These are phyloP conservation scores for Mycena sanguinolenta DNA, from an alignment of 768 basidiomycete species.

Conservation along the genomic window DNA sequence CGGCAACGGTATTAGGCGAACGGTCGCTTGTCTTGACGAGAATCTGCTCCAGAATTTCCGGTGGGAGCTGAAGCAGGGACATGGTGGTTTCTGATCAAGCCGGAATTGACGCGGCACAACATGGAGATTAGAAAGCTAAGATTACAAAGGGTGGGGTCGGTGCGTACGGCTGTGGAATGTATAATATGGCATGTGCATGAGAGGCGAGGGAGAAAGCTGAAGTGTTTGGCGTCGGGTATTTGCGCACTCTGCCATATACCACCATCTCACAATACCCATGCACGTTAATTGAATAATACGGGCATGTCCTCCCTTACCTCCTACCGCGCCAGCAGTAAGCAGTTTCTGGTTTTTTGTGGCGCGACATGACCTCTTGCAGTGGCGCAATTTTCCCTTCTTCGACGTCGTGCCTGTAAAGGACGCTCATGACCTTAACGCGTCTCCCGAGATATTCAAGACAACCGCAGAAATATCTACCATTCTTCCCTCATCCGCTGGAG, in stretches of 20 bases:
- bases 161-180: background rate
- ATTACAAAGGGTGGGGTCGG: background rate
- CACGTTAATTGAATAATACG: conserved; percentile 13
- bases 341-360: conserved; percentile 4
- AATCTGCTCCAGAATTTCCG: conserved; percentile 57
- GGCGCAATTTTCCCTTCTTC: conserved; percentile 94
- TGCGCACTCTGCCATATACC: background rate
- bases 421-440: conserved; percentile 77
- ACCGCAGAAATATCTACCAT: conserved; percentile 83
- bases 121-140: background rate
- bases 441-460: conserved; percentile 85
- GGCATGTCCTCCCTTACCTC: conserved; percentile 43
- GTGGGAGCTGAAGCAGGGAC: conserved; percentile 41
- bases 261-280: conserved; percentile 9
- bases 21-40: conserved; percentile 40
- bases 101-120: background rate
- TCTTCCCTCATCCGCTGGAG: conserved; percentile 71
- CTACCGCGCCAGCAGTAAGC: conserved; percentile 43
- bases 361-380: conserved; percentile 56
- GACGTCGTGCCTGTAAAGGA: conserved; percentile 83
- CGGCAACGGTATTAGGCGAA: conserved; percentile 37
- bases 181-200: too few species aligned
- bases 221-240: conserved; percentile 1
- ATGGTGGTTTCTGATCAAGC: conserved; percentile 15
- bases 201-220: too few species aligned